These are phyloP conservation scores for Phytophthora sojae DNA, from an alignment of 352 stramenopile species.

Conservation along the genomic window DNA sequence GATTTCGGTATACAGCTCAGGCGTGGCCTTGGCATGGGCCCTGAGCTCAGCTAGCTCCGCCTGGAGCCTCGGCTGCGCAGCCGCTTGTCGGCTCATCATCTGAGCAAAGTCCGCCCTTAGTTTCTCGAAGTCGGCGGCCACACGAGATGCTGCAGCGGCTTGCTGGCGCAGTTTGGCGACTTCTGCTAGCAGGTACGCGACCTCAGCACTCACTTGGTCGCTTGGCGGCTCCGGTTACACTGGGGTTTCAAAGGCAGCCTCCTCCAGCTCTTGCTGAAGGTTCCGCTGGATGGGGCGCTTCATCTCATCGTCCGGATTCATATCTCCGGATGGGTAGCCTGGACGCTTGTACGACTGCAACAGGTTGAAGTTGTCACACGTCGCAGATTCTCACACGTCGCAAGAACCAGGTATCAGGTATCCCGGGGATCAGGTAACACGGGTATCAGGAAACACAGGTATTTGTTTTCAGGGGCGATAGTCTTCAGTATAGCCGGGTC, in stretches of 20 bases:
- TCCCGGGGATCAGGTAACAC: not conserved
- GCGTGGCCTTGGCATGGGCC: not conserved
- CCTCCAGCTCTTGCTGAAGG: not conserved
- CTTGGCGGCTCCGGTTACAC: too few species aligned
- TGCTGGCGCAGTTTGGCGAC: not conserved
- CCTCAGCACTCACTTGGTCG: not conserved
- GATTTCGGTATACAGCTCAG: constrained; percentile 3
- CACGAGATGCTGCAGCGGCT: too few species aligned
- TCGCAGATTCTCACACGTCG: not conserved
- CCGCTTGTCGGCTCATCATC: not conserved
- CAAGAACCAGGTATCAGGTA: not conserved
- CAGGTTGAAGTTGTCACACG: not conserved
- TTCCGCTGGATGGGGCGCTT: not conserved
- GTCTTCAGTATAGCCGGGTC: not conserved
- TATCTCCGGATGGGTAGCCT: not conserved
- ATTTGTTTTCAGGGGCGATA: too few species aligned
- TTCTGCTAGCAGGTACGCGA: not conserved
- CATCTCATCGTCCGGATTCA: not conserved
- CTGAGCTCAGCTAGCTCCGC: not conserved
- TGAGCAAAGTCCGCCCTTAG: not conserved
- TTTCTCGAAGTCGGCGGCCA: not conserved
- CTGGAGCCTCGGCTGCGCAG: not conserved
- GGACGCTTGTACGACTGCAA: not conserved
- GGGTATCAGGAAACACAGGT: not conserved
- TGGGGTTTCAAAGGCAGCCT: too few species aligned